Conservation (phyloP, 176 grass and related monocot species). For the Typha latifolia region DNA sequence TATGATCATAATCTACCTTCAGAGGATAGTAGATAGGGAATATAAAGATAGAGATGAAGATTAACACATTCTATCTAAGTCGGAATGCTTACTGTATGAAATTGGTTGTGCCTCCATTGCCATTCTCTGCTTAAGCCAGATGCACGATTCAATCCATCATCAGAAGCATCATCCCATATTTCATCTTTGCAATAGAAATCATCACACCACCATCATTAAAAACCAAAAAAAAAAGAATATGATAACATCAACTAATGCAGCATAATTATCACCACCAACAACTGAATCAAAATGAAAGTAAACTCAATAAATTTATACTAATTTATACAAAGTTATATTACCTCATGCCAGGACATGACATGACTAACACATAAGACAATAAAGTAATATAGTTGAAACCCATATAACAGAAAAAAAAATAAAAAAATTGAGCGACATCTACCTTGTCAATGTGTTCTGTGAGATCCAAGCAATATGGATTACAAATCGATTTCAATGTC, state of each 20-base stretch:
- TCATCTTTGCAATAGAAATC: slow-evolving; percentile 22
- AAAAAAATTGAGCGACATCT: no score
- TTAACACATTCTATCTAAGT: neutral
- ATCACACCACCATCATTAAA: neutral
- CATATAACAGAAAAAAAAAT: no score
- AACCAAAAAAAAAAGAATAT: neutral
- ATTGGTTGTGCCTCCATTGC: slow-evolving; percentile 36
- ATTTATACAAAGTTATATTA: no score
- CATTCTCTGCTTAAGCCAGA: slow-evolving; percentile 60
- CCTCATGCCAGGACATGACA: no score
- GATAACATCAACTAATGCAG: neutral
- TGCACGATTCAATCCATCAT: slow-evolving; percentile 11
- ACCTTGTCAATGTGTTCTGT: no score
- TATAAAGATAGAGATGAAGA: neutral
- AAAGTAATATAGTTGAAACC: no score
- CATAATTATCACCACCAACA: neutral
- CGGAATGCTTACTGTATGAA: slow-evolving; percentile 44
- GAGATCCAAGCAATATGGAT: no score
- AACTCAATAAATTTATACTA: no score
- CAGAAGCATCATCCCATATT: slow-evolving; percentile 35
- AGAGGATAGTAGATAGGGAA: neutral
- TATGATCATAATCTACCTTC: slow-evolving; percentile 11
- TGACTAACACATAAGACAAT: no score
- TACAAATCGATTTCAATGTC: no score
- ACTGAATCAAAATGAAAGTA: no score